Evolutionary conservation across 1,284 basidiomycete genomes (phyloP).

Genomic region (Cystodermella granulosa): DNA sequence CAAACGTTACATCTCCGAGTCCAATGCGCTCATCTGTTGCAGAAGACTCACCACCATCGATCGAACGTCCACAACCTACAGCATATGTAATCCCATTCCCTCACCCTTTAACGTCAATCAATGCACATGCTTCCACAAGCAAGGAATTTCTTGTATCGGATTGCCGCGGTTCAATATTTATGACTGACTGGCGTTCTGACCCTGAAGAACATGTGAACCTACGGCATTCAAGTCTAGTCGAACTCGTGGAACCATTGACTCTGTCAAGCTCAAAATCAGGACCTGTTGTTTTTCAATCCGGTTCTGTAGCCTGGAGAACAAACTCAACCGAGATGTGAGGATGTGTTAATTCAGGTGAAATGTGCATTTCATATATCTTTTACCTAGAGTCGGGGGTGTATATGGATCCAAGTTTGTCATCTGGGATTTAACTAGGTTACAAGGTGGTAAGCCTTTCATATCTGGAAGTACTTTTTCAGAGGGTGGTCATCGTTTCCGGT

Average conservation of each 20-base stretch:
- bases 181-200: conserved; percentile 75
- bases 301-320: conserved; percentile 62
- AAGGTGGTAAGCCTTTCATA: conserved; percentile 64
- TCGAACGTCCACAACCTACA: conserved; percentile 58
- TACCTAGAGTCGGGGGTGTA: conserved; percentile 61
- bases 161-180: conserved; percentile 62
- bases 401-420: conserved; percentile 65
- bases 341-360: conserved; percentile 2
- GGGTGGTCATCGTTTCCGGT: conserved; percentile 66
- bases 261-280: conserved; percentile 52
- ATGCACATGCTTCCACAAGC: conserved; percentile 65
- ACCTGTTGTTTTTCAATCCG: conserved; percentile 45
- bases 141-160: conserved; percentile 75
- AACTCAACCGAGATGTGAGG: conserved; percentile 66
- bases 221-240: conserved; percentile 59
- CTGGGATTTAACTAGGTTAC: conserved; percentile 67
- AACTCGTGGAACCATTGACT: conserved; percentile 65
- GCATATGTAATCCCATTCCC: conserved; percentile 69
- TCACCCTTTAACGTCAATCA: conserved; percentile 61
- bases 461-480: conserved; percentile 60
- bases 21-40: conserved; percentile 20
- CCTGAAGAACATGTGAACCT: conserved; percentile 52
- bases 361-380: conserved; percentile 9
- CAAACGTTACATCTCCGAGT: conserved; percentile 25
- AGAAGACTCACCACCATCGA: conserved; percentile 21